phyloP scores from a whole-genome alignment of 495 filamentous ascomycete genomes.

The Tuber indicum region DNA sequence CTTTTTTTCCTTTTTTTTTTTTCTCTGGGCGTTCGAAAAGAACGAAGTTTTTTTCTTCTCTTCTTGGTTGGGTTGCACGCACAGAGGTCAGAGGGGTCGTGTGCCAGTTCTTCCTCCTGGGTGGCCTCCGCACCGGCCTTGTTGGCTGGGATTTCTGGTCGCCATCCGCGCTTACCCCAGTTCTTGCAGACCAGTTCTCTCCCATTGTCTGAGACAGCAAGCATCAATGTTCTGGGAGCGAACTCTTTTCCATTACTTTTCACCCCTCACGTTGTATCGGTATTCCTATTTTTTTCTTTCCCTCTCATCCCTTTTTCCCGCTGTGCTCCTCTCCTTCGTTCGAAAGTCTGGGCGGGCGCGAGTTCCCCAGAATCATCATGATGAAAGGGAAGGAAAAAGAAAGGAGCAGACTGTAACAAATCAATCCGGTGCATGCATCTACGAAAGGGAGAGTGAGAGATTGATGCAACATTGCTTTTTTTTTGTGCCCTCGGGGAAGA shows the following conservation, averaged over 20 bases:
- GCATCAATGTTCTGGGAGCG: slow-evolving; percentile 22
- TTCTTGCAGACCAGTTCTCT: slow-evolving; percentile 14
- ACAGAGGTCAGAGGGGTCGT: not conserved
- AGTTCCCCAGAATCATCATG: not conserved
- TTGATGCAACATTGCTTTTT: not conserved
- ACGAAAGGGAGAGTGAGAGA: not conserved
- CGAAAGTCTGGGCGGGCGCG: not conserved
- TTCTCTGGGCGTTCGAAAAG: not conserved
- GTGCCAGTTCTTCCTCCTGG: not conserved
- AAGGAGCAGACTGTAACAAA: not conserved
- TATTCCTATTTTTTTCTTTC: slow-evolving; percentile 18
- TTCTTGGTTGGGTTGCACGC: not conserved
- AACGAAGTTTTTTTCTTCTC: not conserved
- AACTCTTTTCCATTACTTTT: slow-evolving; percentile 17
- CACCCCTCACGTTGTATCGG: not conserved
- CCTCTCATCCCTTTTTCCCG: not conserved
- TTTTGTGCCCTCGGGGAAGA: not conserved
- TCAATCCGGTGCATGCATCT: not conserved
- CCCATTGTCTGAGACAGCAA: slow-evolving; percentile 35
- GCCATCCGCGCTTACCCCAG: slow-evolving; percentile 33
- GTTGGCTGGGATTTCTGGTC: slow-evolving; percentile 34
- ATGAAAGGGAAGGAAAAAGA: not conserved
- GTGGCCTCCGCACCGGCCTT: slow-evolving; percentile 11
- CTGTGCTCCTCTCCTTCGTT: not conserved
- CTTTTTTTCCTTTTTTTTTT: not conserved